Conservation (phyloP, 2,329 filamentous ascomycete genomes). For the Aspergillus ochraceus region DNA sequence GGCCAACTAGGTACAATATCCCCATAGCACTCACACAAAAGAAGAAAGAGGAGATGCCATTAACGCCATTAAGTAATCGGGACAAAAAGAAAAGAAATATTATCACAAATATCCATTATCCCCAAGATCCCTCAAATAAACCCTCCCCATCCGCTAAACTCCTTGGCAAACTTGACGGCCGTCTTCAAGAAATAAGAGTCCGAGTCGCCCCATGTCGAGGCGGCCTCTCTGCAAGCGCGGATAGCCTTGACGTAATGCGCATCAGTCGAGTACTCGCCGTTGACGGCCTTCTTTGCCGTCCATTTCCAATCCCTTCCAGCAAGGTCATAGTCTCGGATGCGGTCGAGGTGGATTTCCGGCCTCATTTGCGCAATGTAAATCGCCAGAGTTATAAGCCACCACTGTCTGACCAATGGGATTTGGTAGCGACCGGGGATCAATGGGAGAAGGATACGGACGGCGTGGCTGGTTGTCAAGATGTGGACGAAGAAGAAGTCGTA, state of each 20-base stretch:
- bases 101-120: not conserved
- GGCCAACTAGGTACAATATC: not conserved
- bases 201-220: slow-evolving; percentile 45
- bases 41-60: not conserved
- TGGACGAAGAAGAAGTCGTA: slow-evolving; percentile 87
- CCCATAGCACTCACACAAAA: not conserved
- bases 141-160: slow-evolving; percentile 67
- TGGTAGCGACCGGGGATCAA: slow-evolving; percentile 73
- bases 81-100: not conserved
- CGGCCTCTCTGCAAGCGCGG: slow-evolving; percentile 51
- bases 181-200: slow-evolving; percentile 51
- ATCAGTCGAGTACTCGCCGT: slow-evolving; percentile 67
- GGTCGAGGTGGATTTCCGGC: slow-evolving; percentile 68
- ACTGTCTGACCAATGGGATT: slow-evolving; percentile 72
- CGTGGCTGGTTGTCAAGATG: slow-evolving; percentile 80
- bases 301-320: slow-evolving; percentile 73
- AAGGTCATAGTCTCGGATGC: slow-evolving; percentile 61
- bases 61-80: not conserved
- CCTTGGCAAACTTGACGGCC: slow-evolving; percentile 49
- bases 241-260: slow-evolving; percentile 84
- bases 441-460: slow-evolving; percentile 81
- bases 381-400: slow-evolving; percentile 81
- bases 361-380: slow-evolving; percentile 76
- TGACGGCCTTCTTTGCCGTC: slow-evolving; percentile 69
- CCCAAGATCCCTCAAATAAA: slow-evolving; percentile 21